Percentiles rank a stretch among this genome's conserved stretches.
These are phyloP conservation scores for Picochlorum sp. DNA, from an alignment of 139 green algal genomes.

Conservation along the genomic window DNA sequence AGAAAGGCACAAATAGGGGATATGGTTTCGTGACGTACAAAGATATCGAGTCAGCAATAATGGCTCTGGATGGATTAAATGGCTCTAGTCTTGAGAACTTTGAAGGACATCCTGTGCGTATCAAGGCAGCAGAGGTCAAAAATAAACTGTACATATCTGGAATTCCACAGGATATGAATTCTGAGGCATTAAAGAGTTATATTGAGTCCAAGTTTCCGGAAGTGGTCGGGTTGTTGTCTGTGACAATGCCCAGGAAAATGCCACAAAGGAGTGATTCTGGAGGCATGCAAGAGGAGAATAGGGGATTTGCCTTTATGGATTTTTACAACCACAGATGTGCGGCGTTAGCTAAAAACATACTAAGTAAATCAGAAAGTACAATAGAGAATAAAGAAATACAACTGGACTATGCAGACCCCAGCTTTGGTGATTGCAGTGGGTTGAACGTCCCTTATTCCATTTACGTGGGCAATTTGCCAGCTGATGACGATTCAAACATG, in stretches of 20 bases:
- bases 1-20: constrained; percentile 52
- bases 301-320: constrained; percentile 79
- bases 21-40: constrained; percentile 72
- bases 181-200: constrained; percentile 25
- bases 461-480: constrained; percentile 77
- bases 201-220: constrained; percentile 15
- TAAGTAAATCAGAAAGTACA: constrained; percentile 50
- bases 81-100: constrained; percentile 40
- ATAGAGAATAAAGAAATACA: constrained; percentile 41
- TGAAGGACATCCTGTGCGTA: constrained; percentile 41
- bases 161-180: constrained; percentile 55
- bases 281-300: too few relatives aligned
- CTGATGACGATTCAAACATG: constrained; percentile 25
- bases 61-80: constrained; percentile 43
- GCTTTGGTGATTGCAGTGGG: too few relatives aligned
- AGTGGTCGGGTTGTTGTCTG: constrained; percentile 34
- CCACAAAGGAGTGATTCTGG: too few relatives aligned
- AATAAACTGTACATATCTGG: constrained; percentile 80
- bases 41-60: constrained; percentile 31
- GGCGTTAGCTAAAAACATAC: constrained; percentile 38
- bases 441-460: too few relatives aligned
- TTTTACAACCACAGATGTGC: constrained; percentile 85
- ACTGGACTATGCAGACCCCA: constrained; percentile 68
- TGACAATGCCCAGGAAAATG: constrained; percentile 47
- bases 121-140: constrained; percentile 59